phyloP scores from a whole-genome alignment of 179 eudicot genomes.

The Amaranthus tricolor region DNA sequence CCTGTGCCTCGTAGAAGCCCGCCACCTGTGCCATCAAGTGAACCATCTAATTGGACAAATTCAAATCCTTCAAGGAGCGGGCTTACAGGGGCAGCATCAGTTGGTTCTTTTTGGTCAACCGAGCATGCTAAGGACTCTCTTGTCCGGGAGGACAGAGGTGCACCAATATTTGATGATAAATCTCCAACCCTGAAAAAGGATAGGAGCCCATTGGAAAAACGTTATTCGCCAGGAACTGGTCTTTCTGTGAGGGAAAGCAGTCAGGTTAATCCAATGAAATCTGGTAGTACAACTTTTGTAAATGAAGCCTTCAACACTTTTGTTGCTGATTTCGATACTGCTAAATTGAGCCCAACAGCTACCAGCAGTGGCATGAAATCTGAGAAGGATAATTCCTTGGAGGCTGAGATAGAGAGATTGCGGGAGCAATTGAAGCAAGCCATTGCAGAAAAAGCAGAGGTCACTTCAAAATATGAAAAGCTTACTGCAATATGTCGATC shows the following conservation, averaged over 20 bases:
- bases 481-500: constrained; percentile 84
- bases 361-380: constrained; percentile 32
- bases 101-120: constrained; percentile 90
- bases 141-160: constrained; percentile 41
- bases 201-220: constrained; percentile 30
- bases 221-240: constrained; percentile 24
- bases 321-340: constrained; percentile 73
- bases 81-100: constrained; percentile 39
- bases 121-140: constrained; percentile 64
- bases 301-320: constrained; percentile 68
- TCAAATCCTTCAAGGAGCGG: constrained; percentile 39
- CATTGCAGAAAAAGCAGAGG: constrained; percentile 70
- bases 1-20: constrained; percentile 81
- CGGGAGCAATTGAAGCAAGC: constrained; percentile 71
- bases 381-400: constrained; percentile 45
- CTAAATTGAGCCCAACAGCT: constrained; percentile 42
- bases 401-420: constrained; percentile 68
- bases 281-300: constrained; percentile 42
- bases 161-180: constrained; percentile 53
- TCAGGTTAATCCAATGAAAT: constrained; percentile 29
- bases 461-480: constrained; percentile 83
- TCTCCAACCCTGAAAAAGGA: constrained; percentile 33
- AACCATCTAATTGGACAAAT: constrained; percentile 45
- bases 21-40: constrained; percentile 64
- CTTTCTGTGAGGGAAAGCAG: constrained; percentile 30